These are phyloP conservation scores for Deuterostichococcus epilithicus DNA, from an alignment of 139 green algal genomes.

Conservation along the genomic window DNA sequence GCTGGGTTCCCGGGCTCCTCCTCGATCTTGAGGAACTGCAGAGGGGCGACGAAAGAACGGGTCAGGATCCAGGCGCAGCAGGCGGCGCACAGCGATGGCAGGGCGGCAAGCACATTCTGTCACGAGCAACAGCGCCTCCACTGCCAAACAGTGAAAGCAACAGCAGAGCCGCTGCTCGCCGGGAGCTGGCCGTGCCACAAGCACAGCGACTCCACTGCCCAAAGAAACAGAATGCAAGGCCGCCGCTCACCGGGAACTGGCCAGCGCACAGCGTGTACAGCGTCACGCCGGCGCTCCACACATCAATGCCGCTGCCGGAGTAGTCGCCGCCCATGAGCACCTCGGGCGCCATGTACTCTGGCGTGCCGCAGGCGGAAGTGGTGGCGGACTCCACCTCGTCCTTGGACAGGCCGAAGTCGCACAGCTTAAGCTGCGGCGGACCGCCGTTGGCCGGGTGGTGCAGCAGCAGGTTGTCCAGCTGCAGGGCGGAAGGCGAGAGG, in stretches of 20 bases:
- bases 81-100: background rate
- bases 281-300: conserved; percentile 61
- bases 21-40: conserved; percentile 7
- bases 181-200: no score
- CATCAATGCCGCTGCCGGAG: conserved; percentile 41
- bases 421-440: conserved; percentile 88
- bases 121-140: no score
- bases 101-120: background rate
- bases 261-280: conserved; percentile 45
- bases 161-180: no score
- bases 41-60: no score
- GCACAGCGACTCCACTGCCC: no score
- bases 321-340: conserved; percentile 24
- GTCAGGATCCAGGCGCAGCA: background rate
- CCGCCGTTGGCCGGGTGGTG: conserved; percentile 52
- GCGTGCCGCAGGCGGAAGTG: conserved; percentile 29
- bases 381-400: conserved; percentile 32
- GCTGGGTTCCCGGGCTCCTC: conserved; percentile 1
- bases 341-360: conserved; percentile 31
- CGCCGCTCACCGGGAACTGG: background rate
- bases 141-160: no score
- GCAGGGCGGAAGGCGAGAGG: no score
- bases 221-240: no score
- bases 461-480: conserved; percentile 96
- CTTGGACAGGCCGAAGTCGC: conserved; percentile 78